A percentile compares a stretch with the other conserved stretches of the same genome.
phyloP scores from a whole-genome alignment of 768 basidiomycete species.

The Pisolithus albus region DNA sequence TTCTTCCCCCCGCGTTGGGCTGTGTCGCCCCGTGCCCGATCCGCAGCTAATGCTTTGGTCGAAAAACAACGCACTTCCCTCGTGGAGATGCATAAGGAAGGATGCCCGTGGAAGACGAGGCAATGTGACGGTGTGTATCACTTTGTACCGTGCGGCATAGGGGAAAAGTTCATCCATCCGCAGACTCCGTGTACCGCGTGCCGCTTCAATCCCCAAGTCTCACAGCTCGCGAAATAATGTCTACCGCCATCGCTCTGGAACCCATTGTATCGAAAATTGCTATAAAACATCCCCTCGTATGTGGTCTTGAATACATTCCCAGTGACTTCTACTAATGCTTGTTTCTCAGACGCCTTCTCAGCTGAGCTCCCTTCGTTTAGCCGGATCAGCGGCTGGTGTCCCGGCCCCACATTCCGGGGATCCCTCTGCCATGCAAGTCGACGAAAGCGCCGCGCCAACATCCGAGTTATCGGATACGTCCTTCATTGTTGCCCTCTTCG shows the following conservation, averaged over 20 bases:
- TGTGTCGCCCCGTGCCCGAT: background rate
- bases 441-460: constrained; percentile 4
- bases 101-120: constrained; percentile 76
- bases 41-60: constrained; percentile 56
- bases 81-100: constrained; percentile 67
- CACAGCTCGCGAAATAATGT: constrained; percentile 56
- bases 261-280: constrained; percentile 45
- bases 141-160: background rate
- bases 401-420: constrained; percentile 26
- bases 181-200: constrained; percentile 68
- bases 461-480: constrained; percentile 32
- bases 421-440: constrained; percentile 6
- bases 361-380: constrained; percentile 43
- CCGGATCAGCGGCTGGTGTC: constrained; percentile 30
- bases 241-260: constrained; percentile 47
- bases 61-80: constrained; percentile 67
- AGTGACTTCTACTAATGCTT: constrained; percentile 5
- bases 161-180: background rate
- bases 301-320: constrained; percentile 12
- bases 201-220: constrained; percentile 60
- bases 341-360: constrained; percentile 48
- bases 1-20: no score
- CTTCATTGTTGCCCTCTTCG: constrained; percentile 40
- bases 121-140: constrained; percentile 67
- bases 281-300: constrained; percentile 69